Evolutionary conservation across 306 rosid species (phyloP).

Genomic region (Dalbergia oliveri): DNA sequence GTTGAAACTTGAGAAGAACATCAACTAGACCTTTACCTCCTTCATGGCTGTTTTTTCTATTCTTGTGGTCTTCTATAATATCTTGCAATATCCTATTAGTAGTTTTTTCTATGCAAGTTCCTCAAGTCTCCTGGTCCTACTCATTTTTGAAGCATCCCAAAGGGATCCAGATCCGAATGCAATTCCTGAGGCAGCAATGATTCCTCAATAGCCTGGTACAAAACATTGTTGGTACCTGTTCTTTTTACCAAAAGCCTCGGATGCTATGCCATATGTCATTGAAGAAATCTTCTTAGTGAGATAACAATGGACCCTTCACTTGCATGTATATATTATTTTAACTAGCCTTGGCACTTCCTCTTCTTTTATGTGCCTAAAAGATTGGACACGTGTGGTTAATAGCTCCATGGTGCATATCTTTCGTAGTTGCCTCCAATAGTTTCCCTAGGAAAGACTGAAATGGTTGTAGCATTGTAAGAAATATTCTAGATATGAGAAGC

Average conservation of each 20-base stretch:
- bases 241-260: constrained; percentile 34
- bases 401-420: constrained; percentile 48
- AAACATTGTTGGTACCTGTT: constrained; percentile 12
- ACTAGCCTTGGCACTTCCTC: constrained; percentile 36
- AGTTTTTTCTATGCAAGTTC: constrained; percentile 7
- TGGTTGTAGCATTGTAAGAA: background rate
- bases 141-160: constrained; percentile 20
- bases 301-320: constrained; percentile 41
- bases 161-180: constrained; percentile 42
- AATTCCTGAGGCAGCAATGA: constrained; percentile 22
- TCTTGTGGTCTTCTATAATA: constrained; percentile 37
- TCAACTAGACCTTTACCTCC: constrained; percentile 46
- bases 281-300: constrained; percentile 33
- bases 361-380: constrained; percentile 35
- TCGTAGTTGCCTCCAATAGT: constrained; percentile 47
- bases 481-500: background rate
- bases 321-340: background rate
- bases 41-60: background rate
- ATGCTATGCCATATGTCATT: background rate
- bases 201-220: constrained; percentile 28
- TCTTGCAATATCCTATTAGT: constrained; percentile 39
- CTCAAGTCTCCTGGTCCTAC: background rate
- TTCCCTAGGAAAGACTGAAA: constrained; percentile 25
- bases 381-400: constrained; percentile 40
- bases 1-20: constrained; percentile 46